These are phyloP conservation scores for Kwoniella bestiolae DNA, from an alignment of 768 basidiomycete genomes.

Conservation along the genomic window DNA sequence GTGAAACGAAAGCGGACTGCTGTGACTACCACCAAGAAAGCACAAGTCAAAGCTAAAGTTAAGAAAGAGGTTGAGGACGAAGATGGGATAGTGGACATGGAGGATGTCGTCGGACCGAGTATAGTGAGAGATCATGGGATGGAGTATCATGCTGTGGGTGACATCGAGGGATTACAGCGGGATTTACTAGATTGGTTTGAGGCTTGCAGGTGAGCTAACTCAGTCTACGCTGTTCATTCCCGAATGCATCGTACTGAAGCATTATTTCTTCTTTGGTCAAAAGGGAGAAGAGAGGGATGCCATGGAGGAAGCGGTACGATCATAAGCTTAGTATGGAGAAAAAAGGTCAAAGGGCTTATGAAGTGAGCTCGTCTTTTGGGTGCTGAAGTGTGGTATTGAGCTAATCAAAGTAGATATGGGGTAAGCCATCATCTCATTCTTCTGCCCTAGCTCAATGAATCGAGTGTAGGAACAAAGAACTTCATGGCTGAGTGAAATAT, in stretches of 20 bases:
- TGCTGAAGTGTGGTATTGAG: slow-evolving; percentile 39
- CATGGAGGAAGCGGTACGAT: slow-evolving; percentile 75
- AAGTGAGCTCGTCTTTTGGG: slow-evolving; percentile 62
- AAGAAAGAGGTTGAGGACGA: neutral
- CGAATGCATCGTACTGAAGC: neutral
- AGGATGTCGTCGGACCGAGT: slow-evolving; percentile 24
- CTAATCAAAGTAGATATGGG: slow-evolving; percentile 71
- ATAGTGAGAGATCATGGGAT: slow-evolving; percentile 29
- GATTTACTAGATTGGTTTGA: slow-evolving; percentile 68
- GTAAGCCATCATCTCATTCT: slow-evolving; percentile 14
- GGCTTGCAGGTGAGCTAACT: slow-evolving; percentile 61
- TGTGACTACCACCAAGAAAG: neutral
- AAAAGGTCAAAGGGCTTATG: slow-evolving; percentile 85
- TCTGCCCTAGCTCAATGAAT: too few species aligned
- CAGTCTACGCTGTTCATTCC: neutral
- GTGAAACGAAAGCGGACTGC: slow-evolving; percentile 10
- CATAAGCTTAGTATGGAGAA: slow-evolving; percentile 64
- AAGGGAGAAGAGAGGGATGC: slow-evolving; percentile 73
- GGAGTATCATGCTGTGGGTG: slow-evolving; percentile 36
- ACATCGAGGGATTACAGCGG: slow-evolving; percentile 35
- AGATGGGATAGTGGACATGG: slow-evolving; percentile 34
- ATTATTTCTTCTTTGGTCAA: neutral
- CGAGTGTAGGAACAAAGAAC: too few species aligned
- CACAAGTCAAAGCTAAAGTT: neutral
- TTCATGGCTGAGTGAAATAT: neutral